Conservation (phyloP, 257 asterid genomes). For the Scutellaria baicalensis region DNA sequence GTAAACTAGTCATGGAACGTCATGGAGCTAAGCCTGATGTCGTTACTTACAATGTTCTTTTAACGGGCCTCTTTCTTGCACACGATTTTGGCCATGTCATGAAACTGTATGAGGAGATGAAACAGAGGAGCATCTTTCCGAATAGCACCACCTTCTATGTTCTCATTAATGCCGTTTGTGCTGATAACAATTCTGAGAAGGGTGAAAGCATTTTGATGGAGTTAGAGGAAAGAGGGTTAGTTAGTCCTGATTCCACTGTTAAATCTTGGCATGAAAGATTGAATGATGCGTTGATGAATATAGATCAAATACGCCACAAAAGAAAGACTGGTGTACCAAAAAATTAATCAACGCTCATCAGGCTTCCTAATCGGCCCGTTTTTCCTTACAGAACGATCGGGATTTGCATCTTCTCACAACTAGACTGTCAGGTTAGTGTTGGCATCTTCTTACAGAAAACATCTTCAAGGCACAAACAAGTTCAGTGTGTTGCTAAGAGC, state of each 20-base stretch:
- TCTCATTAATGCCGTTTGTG: slow-evolving; percentile 37
- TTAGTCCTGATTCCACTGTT: slow-evolving; percentile 15
- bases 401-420: background rate
- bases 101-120: slow-evolving; percentile 75
- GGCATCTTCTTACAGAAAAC: background rate
- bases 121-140: slow-evolving; percentile 47
- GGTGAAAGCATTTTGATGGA: slow-evolving; percentile 54
- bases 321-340: slow-evolving; percentile 13
- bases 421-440: slow-evolving; percentile 11
- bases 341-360: background rate
- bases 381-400: background rate
- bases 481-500: too few species aligned
- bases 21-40: slow-evolving; percentile 65
- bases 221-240: slow-evolving; percentile 60
- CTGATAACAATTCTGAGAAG: slow-evolving; percentile 34
- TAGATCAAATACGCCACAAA: slow-evolving; percentile 40
- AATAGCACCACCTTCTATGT: slow-evolving; percentile 54
- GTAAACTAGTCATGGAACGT: slow-evolving; percentile 57
- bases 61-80: slow-evolving; percentile 45
- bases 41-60: slow-evolving; percentile 70
- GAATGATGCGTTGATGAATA: slow-evolving; percentile 34
- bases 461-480: too few species aligned
- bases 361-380: background rate
- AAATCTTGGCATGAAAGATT: slow-evolving; percentile 35
- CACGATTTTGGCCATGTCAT: slow-evolving; percentile 42